phyloP scores from a whole-genome alignment of 2,329 filamentous ascomycete species.

The Sporothrix brunneoviolacea region DNA sequence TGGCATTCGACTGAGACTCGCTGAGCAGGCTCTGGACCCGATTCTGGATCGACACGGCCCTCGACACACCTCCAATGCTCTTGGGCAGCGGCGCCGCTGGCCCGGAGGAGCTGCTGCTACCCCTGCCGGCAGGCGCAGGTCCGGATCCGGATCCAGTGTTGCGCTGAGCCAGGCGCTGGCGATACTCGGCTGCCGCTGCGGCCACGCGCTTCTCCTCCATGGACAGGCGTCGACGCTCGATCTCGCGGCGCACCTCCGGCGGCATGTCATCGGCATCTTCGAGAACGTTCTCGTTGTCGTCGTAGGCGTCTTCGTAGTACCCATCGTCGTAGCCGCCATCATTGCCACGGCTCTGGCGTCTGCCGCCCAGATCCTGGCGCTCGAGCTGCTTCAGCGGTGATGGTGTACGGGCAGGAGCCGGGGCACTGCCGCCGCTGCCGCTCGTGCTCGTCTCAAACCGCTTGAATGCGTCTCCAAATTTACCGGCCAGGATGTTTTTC shows the following conservation, averaged over 20 bases:
- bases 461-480: slow-evolving; percentile 90
- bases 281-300: slow-evolving; percentile 57
- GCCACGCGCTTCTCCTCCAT: slow-evolving; percentile 89
- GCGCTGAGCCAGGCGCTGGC: slow-evolving; percentile 61
- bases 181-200: slow-evolving; percentile 81
- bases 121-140: slow-evolving; percentile 10
- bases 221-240: slow-evolving; percentile 72
- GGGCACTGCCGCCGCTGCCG: slow-evolving; percentile 28
- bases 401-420: slow-evolving; percentile 34
- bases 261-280: slow-evolving; percentile 67
- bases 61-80: slow-evolving; percentile 51
- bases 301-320: slow-evolving; percentile 59
- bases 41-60: slow-evolving; percentile 82
- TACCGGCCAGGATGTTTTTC: slow-evolving; percentile 77
- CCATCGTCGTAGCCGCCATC: slow-evolving; percentile 67
- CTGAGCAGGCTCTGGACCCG: slow-evolving; percentile 79
- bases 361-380: slow-evolving; percentile 41
- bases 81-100: slow-evolving; percentile 40
- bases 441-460: slow-evolving; percentile 59
- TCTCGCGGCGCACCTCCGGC: slow-evolving; percentile 82
- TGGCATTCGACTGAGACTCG: slow-evolving; percentile 59
- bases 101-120: too few species aligned
- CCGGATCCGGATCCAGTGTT: slow-evolving; percentile 34
- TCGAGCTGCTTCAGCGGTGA: slow-evolving; percentile 44
- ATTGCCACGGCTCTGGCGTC: slow-evolving; percentile 69